These are phyloP conservation scores for Gossypium lobatum DNA, from an alignment of 441 rosid species.

Conservation along the genomic window DNA sequence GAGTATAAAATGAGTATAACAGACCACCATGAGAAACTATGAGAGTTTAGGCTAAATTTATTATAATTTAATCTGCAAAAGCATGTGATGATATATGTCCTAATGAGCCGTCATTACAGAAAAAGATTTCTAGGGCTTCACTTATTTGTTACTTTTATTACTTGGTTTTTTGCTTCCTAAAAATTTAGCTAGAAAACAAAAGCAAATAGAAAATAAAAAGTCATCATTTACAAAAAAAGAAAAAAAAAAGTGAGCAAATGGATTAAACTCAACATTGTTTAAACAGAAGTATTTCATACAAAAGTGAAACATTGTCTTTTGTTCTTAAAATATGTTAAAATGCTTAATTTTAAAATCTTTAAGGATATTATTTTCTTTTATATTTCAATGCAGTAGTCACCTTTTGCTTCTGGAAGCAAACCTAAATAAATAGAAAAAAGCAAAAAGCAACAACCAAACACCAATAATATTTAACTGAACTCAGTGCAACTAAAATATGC, in stretches of 20 bases:
- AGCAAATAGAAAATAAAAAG: background rate
- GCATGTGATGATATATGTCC: background rate
- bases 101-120: background rate
- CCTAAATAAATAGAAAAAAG: background rate
- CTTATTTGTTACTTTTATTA: background rate
- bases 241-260: background rate
- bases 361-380: background rate
- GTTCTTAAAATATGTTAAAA: background rate
- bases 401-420: background rate
- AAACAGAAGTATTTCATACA: background rate
- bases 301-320: background rate
- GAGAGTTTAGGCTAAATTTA: background rate
- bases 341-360: background rate
- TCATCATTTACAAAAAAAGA: background rate
- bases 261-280: background rate
- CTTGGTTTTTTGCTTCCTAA: slow-evolving; percentile 1
- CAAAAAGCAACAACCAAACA: background rate
- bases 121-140: slow-evolving; percentile 3
- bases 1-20: background rate
- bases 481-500: background rate
- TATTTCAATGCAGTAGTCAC: background rate
- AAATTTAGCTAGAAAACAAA: background rate
- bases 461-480: background rate
- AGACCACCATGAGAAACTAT: background rate
- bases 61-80: background rate